Conservation (phyloP, 2,329 filamentous ascomycete genomes). For the Myriosclerotinia duriaeana region DNA sequence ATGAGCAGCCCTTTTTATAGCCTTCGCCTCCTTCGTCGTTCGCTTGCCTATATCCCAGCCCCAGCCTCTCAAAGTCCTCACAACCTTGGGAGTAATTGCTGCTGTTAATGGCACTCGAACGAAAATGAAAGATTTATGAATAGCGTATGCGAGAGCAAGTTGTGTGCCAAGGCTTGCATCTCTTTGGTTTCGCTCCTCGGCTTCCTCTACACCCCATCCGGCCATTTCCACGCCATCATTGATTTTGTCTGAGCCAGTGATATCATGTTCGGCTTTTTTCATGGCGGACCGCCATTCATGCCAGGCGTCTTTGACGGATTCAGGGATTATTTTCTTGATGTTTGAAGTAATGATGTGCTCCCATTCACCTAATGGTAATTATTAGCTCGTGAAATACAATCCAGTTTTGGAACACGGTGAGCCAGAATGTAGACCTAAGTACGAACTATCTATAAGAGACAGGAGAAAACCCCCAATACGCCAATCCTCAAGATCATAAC, state of each 20-base stretch:
- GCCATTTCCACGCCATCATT: constrained; percentile 52
- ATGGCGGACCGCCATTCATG: constrained; percentile 50
- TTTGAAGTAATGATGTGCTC: constrained; percentile 68
- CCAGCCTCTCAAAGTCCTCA: constrained; percentile 81
- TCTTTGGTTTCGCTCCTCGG: constrained; percentile 58
- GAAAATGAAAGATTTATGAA: constrained; percentile 98
- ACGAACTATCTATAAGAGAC: background rate
- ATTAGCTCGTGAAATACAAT: background rate
- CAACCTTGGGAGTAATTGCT: constrained; percentile 90
- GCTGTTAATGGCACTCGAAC: constrained; percentile 89
- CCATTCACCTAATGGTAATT: constrained; percentile 48
- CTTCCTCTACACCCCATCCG: constrained; percentile 62
- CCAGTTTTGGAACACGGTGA: too few species aligned
- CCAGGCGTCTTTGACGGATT: constrained; percentile 56
- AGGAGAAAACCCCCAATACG: constrained; percentile 8
- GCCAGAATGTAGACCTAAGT: background rate
- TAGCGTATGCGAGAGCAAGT: constrained; percentile 87
- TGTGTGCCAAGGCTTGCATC: constrained; percentile 83
- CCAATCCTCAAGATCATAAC: background rate
- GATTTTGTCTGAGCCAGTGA: constrained; percentile 47
- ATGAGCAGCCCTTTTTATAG: constrained; percentile 34
- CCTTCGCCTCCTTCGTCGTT: constrained; percentile 44
- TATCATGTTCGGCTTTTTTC: constrained; percentile 48
- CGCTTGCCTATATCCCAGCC: constrained; percentile 93
- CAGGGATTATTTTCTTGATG: constrained; percentile 59